These are phyloP conservation scores for Diaporthe helianthi DNA, from an alignment of 2,329 filamentous ascomycete genomes.

Conservation along the genomic window DNA sequence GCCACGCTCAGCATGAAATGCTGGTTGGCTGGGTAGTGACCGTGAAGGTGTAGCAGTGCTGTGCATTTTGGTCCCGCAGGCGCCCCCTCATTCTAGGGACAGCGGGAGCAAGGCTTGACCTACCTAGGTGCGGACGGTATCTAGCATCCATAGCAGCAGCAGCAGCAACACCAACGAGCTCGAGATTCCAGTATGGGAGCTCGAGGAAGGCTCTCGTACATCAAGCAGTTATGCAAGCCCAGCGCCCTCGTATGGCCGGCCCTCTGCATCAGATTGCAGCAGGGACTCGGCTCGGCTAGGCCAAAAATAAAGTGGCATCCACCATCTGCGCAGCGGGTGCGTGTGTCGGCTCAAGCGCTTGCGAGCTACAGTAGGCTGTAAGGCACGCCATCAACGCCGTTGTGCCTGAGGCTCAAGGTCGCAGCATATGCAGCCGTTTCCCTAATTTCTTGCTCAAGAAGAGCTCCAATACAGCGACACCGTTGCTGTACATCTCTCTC, in stretches of 20 bases:
- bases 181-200: background rate
- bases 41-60: background rate
- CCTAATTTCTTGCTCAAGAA: background rate
- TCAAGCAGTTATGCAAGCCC: background rate
- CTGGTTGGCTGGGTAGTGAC: conserved; percentile 9
- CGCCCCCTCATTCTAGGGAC: background rate
- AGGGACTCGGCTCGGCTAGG: background rate
- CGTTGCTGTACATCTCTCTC: background rate
- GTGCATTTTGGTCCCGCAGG: background rate
- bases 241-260: background rate
- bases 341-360: conserved; percentile 5
- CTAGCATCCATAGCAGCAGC: too few relatives aligned
- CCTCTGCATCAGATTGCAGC: background rate
- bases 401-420: conserved; percentile 18
- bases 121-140: too few relatives aligned
- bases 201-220: background rate
- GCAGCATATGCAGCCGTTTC: background rate
- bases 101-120: conserved; percentile 17
- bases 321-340: background rate
- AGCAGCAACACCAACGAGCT: too few relatives aligned
- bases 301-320: background rate
- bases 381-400: conserved; percentile 7
- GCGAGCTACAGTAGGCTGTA: background rate
- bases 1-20: conserved; percentile 8
- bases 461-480: background rate